Evolutionary conservation across 192 early-diverging fungal genomes (phyloP).

Genomic region (Coemansia sp.): DNA sequence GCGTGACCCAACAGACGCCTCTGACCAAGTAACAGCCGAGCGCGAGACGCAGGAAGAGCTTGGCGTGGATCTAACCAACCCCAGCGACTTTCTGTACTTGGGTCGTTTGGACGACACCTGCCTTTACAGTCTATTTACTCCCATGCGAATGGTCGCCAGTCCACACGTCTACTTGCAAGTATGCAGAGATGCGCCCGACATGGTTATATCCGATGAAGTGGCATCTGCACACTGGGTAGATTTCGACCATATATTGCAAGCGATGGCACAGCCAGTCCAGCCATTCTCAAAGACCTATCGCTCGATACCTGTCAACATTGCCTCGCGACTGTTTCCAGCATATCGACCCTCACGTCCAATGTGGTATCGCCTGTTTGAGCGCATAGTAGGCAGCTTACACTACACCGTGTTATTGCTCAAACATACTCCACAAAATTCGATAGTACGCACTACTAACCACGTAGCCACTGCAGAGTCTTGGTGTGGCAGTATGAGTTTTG

Average conservation of each 20-base stretch:
- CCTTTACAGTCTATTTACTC: slow-evolving; percentile 13
- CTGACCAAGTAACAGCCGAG: slow-evolving; percentile 30
- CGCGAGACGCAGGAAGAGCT: slow-evolving; percentile 48
- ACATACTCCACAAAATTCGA: slow-evolving; percentile 11
- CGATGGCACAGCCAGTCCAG: slow-evolving; percentile 14
- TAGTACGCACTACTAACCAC: not conserved
- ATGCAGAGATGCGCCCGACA: not conserved
- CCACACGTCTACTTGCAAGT: slow-evolving; percentile 48
- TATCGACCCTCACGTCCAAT: not conserved
- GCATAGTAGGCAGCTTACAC: slow-evolving; percentile 17
- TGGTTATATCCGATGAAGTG: slow-evolving; percentile 35
- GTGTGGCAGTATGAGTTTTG: slow-evolving; percentile 19
- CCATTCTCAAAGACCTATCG: slow-evolving; percentile 15
- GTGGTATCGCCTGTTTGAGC: slow-evolving; percentile 28
- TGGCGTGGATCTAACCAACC: slow-evolving; percentile 23
- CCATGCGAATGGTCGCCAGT: slow-evolving; percentile 23
- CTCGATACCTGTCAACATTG: slow-evolving; percentile 21
- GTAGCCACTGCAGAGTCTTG: not conserved
- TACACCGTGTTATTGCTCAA: slow-evolving; percentile 35
- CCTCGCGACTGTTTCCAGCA: slow-evolving; percentile 16
- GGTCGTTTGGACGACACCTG: slow-evolving; percentile 33
- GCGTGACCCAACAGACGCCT: slow-evolving; percentile 20
- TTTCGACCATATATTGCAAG: slow-evolving; percentile 20
- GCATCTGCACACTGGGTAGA: slow-evolving; percentile 50
- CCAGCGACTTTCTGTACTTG: slow-evolving; percentile 16